These are phyloP conservation scores for Pulveroboletus ravenelii DNA, from an alignment of 768 basidiomycete genomes.

Conservation along the genomic window DNA sequence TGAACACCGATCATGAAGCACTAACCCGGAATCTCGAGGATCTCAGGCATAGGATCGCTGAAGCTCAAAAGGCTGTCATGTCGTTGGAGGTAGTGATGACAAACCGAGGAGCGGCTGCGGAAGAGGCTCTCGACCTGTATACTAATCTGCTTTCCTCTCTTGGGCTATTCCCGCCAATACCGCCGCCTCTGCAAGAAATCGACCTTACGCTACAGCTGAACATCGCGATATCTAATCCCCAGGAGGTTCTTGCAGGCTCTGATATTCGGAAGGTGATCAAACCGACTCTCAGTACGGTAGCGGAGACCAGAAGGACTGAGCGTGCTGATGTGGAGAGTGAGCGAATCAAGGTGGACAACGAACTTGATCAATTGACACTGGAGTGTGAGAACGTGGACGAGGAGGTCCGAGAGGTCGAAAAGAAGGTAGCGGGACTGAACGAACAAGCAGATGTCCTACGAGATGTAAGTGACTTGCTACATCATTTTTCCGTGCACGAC, in stretches of 20 bases:
- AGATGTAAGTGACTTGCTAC: constrained; percentile 50
- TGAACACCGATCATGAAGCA: constrained; percentile 86
- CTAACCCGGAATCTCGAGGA: constrained; percentile 71
- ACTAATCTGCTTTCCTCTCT: constrained; percentile 68
- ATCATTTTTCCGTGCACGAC: neutral
- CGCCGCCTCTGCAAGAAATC: constrained; percentile 63
- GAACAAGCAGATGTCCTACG: constrained; percentile 79
- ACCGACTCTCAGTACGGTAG: constrained; percentile 68
- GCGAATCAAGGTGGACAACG: constrained; percentile 75
- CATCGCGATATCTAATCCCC: constrained; percentile 65
- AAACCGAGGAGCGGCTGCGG: constrained; percentile 73
- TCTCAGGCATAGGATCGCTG: constrained; percentile 68
- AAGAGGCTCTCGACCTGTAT: constrained; percentile 79
- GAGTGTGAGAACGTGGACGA: constrained; percentile 81
- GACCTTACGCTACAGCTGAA: constrained; percentile 82
- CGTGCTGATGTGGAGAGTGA: constrained; percentile 71
- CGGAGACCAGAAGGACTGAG: constrained; percentile 67
- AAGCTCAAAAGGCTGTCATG: constrained; percentile 68
- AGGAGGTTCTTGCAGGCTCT: constrained; percentile 60
- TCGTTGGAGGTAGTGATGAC: constrained; percentile 80
- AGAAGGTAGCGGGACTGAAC: constrained; percentile 62
- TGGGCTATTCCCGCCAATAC: constrained; percentile 71
- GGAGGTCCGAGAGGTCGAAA: constrained; percentile 68
- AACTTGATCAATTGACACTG: constrained; percentile 69
- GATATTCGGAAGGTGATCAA: constrained; percentile 71